phyloP scores from a whole-genome alignment of 2,329 filamentous ascomycete species.

The Paraphoma sp. region DNA sequence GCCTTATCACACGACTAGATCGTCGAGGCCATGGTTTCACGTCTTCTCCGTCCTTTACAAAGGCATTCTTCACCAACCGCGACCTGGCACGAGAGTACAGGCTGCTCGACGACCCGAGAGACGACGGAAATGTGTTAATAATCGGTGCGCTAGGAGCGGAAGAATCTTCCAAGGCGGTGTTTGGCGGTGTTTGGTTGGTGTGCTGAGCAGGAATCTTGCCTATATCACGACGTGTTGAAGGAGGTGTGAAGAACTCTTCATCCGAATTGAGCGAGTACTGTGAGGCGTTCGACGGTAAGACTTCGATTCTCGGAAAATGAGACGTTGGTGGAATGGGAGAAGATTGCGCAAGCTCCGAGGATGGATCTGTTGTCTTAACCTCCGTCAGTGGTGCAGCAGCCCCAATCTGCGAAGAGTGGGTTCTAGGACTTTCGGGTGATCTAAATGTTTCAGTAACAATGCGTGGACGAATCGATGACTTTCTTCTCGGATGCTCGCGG shows the following conservation, averaged over 20 bases:
- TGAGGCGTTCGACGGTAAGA: conserved; percentile 6
- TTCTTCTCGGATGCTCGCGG: conserved; percentile 4
- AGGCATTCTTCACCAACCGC: neutral
- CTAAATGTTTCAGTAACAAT: conserved; percentile 29
- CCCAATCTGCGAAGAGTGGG: no score
- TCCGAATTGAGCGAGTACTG: conserved; percentile 5
- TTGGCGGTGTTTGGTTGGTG: neutral
- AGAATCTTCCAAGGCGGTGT: neutral
- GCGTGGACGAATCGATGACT: conserved; percentile 17
- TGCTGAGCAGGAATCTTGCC: neutral
- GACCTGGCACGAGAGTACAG: neutral
- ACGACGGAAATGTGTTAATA: neutral
- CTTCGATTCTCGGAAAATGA: neutral
- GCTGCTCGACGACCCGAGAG: neutral
- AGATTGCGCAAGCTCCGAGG: neutral
- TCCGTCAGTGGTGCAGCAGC: no score
- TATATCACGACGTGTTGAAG: conserved; percentile 12
- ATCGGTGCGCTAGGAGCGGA: neutral
- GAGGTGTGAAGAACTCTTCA: conserved; percentile 23
- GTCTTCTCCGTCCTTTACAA: neutral
- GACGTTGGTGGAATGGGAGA: neutral
- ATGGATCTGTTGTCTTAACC: no score
- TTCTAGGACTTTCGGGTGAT: conserved; percentile 1
- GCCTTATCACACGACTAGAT: neutral
- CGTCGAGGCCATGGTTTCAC: neutral